Conservation (phyloP, 2,329 filamentous ascomycete genomes). For the Balansia obtecta region DNA sequence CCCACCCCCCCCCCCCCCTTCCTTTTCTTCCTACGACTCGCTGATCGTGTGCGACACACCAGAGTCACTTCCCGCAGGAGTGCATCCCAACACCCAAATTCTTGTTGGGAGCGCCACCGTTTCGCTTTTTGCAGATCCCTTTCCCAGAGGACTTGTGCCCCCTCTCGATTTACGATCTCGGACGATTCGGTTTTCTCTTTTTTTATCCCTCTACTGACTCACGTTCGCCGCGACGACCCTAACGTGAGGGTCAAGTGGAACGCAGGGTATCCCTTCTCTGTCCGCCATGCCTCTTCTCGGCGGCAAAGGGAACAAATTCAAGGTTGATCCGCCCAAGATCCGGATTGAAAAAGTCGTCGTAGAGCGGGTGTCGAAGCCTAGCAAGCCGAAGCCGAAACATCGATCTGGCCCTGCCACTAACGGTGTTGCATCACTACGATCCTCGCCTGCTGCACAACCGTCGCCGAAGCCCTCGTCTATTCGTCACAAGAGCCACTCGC, state of each 20-base stretch:
- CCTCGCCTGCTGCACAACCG: conserved; percentile 23
- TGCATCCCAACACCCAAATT: not conserved
- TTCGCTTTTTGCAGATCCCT: not conserved
- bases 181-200: not conserved
- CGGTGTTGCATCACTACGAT: conserved; percentile 15
- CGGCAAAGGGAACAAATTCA: conserved; percentile 35
- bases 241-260: not conserved
- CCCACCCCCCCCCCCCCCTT: not conserved
- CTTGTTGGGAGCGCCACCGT: not conserved
- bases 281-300: conserved; percentile 27
- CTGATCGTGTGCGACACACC: conserved; percentile 1
- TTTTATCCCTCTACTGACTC: not conserved
- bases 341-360: conserved; percentile 40
- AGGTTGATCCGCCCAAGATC: conserved; percentile 36
- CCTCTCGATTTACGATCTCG: too few relatives aligned
- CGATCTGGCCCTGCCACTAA: conserved; percentile 15
- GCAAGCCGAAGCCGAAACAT: conserved; percentile 23
- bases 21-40: not conserved
- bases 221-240: not conserved
- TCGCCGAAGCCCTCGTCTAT: conserved; percentile 26
- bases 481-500: conserved; percentile 29
- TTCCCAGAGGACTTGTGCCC: not conserved
- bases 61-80: not conserved
- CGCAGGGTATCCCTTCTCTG: not conserved
- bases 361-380: conserved; percentile 23